phyloP scores from a whole-genome alignment of 2,329 filamentous ascomycete genomes.

The Nothomitra cinnamomea region DNA sequence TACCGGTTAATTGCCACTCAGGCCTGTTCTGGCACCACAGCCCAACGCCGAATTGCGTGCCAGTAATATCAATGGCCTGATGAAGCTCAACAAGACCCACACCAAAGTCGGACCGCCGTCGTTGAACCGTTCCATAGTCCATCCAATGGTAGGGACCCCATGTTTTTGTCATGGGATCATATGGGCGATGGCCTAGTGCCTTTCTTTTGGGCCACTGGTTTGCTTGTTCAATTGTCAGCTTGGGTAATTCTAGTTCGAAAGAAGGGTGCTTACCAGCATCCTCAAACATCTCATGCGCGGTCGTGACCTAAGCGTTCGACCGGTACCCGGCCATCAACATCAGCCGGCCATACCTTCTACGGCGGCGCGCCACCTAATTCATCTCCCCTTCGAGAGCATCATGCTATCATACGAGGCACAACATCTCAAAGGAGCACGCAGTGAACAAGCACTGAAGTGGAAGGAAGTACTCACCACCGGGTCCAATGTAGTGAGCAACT shows the following conservation, averaged over 20 bases:
- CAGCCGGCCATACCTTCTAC: neutral
- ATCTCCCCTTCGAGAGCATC: neutral
- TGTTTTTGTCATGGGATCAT: constrained; percentile 54
- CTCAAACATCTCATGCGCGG: constrained; percentile 71
- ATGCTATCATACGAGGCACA: neutral
- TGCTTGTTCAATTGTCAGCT: constrained; percentile 19
- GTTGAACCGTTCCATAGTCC: constrained; percentile 62
- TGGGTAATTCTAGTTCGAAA: constrained; percentile 6
- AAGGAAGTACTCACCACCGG: constrained; percentile 32
- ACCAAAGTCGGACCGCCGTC: constrained; percentile 68
- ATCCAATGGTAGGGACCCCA: constrained; percentile 72
- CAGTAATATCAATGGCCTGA: constrained; percentile 48
- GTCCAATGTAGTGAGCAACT: constrained; percentile 54
- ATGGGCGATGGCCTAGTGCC: constrained; percentile 68
- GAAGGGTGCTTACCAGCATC: constrained; percentile 26
- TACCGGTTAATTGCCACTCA: constrained; percentile 73
- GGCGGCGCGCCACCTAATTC: constrained; percentile 6
- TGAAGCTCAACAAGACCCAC: constrained; percentile 73
- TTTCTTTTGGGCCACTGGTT: constrained; percentile 45
- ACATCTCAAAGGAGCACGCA: neutral
- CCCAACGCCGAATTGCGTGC: constrained; percentile 54
- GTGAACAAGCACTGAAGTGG: neutral
- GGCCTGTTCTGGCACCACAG: constrained; percentile 78
- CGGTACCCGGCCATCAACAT: constrained; percentile 2
- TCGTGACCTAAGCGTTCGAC: constrained; percentile 32